These are phyloP conservation scores for Peronospora belbahrii DNA, from an alignment of 352 stramenopile genomes.

Conservation along the genomic window DNA sequence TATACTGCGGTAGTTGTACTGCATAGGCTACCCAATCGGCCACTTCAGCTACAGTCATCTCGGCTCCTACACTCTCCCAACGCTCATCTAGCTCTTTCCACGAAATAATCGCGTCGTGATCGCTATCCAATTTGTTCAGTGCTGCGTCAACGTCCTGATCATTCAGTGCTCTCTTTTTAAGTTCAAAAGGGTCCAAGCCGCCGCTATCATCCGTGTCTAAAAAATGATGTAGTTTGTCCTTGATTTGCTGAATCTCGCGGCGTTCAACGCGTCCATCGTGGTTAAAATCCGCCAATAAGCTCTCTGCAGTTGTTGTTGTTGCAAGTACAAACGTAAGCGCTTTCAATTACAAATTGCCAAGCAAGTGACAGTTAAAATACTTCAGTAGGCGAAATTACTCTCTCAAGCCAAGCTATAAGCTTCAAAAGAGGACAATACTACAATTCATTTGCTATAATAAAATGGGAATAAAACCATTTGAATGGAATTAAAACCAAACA, in stretches of 20 bases:
- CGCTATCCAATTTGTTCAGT: constrained; percentile 69
- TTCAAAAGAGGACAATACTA: no score
- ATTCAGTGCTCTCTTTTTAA: constrained; percentile 39
- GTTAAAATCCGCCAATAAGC: constrained; percentile 72
- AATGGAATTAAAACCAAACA: background rate
- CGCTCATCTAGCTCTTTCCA: constrained; percentile 75
- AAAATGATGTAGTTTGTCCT: constrained; percentile 73
- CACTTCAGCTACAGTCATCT: constrained; percentile 82
- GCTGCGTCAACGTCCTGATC: constrained; percentile 63
- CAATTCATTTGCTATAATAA: no score
- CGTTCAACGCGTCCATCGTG: constrained; percentile 64
- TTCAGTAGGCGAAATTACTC: no score
- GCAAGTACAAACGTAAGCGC: constrained; percentile 31
- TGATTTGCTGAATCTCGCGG: constrained; percentile 72
- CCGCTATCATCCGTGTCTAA: constrained; percentile 76
- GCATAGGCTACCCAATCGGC: constrained; percentile 75
- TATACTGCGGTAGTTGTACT: constrained; percentile 79
- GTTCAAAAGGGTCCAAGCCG: constrained; percentile 62
- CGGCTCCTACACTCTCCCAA: constrained; percentile 69
- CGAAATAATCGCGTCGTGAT: constrained; percentile 77
- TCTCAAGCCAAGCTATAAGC: no score
- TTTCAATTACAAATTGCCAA: no score
- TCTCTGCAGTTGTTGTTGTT: constrained; percentile 43
- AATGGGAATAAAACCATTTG: background rate
- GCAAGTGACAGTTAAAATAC: no score